Evolutionary conservation across 345 rosid species (phyloP).

Genomic region (Corchorus capsularis): DNA sequence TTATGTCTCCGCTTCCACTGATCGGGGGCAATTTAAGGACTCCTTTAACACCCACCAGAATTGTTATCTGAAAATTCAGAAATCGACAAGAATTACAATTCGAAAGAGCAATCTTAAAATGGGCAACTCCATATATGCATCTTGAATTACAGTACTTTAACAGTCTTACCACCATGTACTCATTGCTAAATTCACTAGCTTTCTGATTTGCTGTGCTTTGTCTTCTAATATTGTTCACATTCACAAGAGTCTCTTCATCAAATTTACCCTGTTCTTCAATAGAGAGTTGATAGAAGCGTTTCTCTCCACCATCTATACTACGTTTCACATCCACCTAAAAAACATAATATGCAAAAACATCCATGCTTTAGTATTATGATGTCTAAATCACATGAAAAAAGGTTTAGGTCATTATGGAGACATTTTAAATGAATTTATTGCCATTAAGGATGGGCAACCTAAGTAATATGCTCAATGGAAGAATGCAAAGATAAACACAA

Average conservation of each 20-base stretch:
- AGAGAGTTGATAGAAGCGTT: constrained; percentile 87
- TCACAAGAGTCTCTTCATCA: constrained; percentile 92
- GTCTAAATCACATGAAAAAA: background rate
- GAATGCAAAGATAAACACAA: constrained; percentile 7
- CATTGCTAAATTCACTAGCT: constrained; percentile 75
- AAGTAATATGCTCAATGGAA: background rate
- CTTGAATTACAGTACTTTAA: constrained; percentile 1
- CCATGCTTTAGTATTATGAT: background rate
- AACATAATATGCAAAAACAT: constrained; percentile 5
- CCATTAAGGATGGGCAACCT: background rate
- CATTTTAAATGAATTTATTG: background rate
- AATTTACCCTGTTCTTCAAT: constrained; percentile 97
- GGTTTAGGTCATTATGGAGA: no score
- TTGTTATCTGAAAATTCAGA: constrained; percentile 59
- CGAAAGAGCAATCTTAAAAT: background rate
- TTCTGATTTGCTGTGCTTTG: constrained; percentile 56
- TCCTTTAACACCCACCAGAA: constrained; percentile 93
- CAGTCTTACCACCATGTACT: constrained; percentile 81
- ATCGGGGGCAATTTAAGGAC: constrained; percentile 69
- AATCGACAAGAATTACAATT: background rate
- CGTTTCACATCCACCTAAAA: constrained; percentile 74
- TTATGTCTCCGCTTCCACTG: constrained; percentile 67
- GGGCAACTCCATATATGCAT: no score
- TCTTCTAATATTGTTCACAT: constrained; percentile 75
- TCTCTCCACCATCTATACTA: constrained; percentile 78